Evolutionary conservation across 2,329 filamentous ascomycete species (phyloP).

Genomic region (Tolypocladium amazonense): DNA sequence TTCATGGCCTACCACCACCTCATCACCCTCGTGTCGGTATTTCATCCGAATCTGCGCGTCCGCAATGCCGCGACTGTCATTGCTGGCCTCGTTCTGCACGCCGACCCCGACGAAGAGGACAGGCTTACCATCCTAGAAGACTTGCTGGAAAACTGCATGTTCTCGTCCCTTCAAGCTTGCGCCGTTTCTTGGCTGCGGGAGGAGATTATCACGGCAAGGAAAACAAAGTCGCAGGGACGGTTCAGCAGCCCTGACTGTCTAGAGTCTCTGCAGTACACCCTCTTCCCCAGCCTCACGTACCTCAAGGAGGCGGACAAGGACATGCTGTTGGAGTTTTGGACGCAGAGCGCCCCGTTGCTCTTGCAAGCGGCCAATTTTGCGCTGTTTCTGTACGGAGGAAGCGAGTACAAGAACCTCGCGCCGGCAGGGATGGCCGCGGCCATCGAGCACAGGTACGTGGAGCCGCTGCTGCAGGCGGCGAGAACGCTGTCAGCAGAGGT

Average conservation of each 20-base stretch:
- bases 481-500: conserved; percentile 21
- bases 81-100: conserved; percentile 44
- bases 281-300: conserved; percentile 47
- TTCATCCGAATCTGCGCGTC: conserved; percentile 42
- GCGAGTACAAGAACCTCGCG: conserved; percentile 34
- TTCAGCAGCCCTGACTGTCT: conserved; percentile 46
- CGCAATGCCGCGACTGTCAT: conserved; percentile 44
- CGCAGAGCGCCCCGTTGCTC: conserved; percentile 41
- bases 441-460: conserved; percentile 47
- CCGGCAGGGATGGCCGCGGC: conserved; percentile 46
- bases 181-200: conserved; percentile 55
- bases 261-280: conserved; percentile 47
- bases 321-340: conserved; percentile 40
- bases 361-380: conserved; percentile 52
- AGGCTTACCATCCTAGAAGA: conserved; percentile 53
- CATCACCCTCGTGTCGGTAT: conserved; percentile 44
- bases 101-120: conserved; percentile 47
- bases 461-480: conserved; percentile 37
- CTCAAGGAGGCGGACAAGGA: conserved; percentile 30
- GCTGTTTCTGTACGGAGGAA: conserved; percentile 40
- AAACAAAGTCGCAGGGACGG: conserved; percentile 17
- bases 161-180: conserved; percentile 49
- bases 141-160: conserved; percentile 54
- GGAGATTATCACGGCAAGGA: conserved; percentile 41
- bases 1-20: conserved; percentile 53